phyloP scores from a whole-genome alignment of 495 filamentous ascomycete genomes.

The Lophiotrema nucula region DNA sequence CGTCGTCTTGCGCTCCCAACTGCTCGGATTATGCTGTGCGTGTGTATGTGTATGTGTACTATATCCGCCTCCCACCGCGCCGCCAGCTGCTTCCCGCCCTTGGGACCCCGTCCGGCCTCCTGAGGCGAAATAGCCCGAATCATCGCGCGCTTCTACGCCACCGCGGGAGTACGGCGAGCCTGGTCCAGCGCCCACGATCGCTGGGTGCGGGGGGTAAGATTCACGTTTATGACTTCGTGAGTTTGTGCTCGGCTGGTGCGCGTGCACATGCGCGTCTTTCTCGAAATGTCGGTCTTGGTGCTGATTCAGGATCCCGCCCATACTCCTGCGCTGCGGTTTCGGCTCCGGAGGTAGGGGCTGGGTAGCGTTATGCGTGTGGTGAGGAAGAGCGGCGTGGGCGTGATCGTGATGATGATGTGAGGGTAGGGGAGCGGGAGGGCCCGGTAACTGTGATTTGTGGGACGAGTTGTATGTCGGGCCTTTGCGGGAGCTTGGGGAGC shows the following conservation, averaged over 20 bases:
- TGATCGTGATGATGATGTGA: background rate
- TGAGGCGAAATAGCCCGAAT: constrained; percentile 4
- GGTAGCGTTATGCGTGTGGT: background rate
- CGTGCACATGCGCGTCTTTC: constrained; percentile 19
- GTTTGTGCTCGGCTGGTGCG: constrained; percentile 7
- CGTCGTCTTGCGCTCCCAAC: background rate
- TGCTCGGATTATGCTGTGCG: background rate
- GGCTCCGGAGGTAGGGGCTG: background rate
- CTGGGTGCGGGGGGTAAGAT: constrained; percentile 25
- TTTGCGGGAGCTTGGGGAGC: constrained; percentile 1
- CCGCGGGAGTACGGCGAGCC: constrained; percentile 14
- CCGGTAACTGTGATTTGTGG: constrained; percentile 18
- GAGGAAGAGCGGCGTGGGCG: no score
- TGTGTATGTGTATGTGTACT: background rate
- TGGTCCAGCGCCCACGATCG: constrained; percentile 27
- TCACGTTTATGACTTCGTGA: constrained; percentile 11
- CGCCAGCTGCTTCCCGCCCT: background rate
- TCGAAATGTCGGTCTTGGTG: constrained; percentile 21
- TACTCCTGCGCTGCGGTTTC: constrained; percentile 17
- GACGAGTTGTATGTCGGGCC: constrained; percentile 21
- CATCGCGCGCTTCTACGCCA: background rate
- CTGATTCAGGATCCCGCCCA: constrained; percentile 32
- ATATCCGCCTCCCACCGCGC: background rate
- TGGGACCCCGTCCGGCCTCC: background rate
- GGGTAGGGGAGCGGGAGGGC: background rate